Evolutionary conservation across 345 rosid genomes (phyloP).

Genomic region (Eucalyptus paniculata): DNA sequence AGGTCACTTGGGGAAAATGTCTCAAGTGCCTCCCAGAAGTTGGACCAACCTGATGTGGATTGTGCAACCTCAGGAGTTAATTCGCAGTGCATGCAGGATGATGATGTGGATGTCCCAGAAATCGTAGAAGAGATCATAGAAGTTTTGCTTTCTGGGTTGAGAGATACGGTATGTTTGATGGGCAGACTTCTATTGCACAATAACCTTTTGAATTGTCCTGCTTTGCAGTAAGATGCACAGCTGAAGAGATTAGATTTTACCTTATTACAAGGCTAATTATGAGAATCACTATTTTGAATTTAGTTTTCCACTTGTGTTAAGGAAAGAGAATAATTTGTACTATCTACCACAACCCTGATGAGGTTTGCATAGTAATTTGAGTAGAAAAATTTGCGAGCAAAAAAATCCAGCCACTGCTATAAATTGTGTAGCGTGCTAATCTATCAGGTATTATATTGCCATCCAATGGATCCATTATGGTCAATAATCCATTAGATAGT

Average conservation of each 20-base stretch:
- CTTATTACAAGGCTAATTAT: not conserved
- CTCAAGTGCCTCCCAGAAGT: constrained; percentile 23
- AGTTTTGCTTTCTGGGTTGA: constrained; percentile 77
- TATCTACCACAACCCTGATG: not conserved
- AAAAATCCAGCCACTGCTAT: not conserved
- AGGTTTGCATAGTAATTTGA: not conserved
- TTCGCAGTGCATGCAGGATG: constrained; percentile 32
- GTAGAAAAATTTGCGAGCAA: not conserved
- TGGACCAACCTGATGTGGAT: constrained; percentile 14
- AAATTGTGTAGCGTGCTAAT: not conserved
- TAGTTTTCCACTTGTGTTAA: not conserved
- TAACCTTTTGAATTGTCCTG: not conserved
- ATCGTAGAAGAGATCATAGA: constrained; percentile 83
- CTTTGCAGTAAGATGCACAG: not conserved
- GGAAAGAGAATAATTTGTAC: not conserved
- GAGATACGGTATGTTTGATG: constrained; percentile 65
- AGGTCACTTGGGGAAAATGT: constrained; percentile 56
- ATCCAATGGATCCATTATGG: not conserved
- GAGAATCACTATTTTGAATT: not conserved
- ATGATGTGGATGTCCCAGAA: constrained; percentile 84
- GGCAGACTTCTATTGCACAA: not conserved
- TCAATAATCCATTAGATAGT: not conserved
- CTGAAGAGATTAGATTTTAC: not conserved
- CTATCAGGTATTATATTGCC: not conserved
- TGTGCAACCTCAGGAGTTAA: constrained; percentile 13